Percentiles rank a stretch among this genome's conserved stretches.
These are phyloP conservation scores for Epichloe sp. DNA, from an alignment of 2,329 filamentous ascomycete species.

Conservation along the genomic window DNA sequence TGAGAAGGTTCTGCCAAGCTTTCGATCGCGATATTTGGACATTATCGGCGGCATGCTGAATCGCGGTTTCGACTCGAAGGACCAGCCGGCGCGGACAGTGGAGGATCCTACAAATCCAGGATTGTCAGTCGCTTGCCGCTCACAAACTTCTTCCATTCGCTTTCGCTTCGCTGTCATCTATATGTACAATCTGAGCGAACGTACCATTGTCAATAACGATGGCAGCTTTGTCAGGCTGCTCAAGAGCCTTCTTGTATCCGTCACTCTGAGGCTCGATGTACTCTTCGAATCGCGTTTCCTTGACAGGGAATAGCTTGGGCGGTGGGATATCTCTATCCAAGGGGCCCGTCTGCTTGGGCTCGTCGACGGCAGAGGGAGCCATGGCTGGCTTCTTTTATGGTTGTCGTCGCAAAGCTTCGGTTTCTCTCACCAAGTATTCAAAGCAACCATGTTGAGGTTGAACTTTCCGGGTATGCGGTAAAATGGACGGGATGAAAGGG, in stretches of 20 bases:
- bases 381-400: conserved; percentile 20
- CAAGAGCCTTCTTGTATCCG: conserved; percentile 56
- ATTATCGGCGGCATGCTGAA: conserved; percentile 78
- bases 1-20: conserved; percentile 79
- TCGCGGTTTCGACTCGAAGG: conserved; percentile 73
- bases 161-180: background rate
- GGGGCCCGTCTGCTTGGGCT: conserved; percentile 22
- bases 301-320: conserved; percentile 45
- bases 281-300: conserved; percentile 48
- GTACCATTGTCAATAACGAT: conserved; percentile 98
- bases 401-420: conserved; percentile 4
- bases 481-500: background rate
- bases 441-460: conserved; percentile 3
- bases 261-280: conserved; percentile 43
- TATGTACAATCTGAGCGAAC: conserved; percentile 11
- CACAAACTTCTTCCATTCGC: background rate
- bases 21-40: conserved; percentile 90
- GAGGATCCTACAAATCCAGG: conserved; percentile 57
- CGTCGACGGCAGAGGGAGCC: conserved; percentile 41
- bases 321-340: conserved; percentile 34
- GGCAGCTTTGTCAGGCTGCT: conserved; percentile 47
- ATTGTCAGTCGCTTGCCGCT: background rate
- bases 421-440: background rate
- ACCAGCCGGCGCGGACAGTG: conserved; percentile 86
- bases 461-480: background rate